These are phyloP conservation scores for Xylaria sp. DNA, from an alignment of 2,329 filamentous ascomycete species.

Conservation along the genomic window DNA sequence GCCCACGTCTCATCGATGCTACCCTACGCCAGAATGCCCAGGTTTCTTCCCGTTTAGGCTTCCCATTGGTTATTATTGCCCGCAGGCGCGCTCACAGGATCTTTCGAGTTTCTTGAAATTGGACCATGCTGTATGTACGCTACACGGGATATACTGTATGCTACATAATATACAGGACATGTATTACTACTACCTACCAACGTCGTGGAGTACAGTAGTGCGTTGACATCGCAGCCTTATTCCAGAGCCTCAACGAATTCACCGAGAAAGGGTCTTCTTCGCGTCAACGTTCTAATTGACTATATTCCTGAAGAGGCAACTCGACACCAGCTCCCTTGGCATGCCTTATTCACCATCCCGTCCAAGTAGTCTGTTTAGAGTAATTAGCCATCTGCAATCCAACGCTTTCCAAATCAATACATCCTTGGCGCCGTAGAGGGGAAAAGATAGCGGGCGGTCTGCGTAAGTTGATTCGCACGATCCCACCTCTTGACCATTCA, in stretches of 20 bases:
- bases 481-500: slow-evolving; percentile 22
- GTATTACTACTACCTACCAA: slow-evolving; percentile 10
- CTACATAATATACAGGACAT: not conserved
- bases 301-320: slow-evolving; percentile 33
- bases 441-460: slow-evolving; percentile 5
- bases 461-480: slow-evolving; percentile 23
- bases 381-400: slow-evolving; percentile 30
- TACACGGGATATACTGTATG: slow-evolving; percentile 5
- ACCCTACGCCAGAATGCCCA: slow-evolving; percentile 23
- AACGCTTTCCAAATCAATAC: slow-evolving; percentile 31
- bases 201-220: slow-evolving; percentile 19
- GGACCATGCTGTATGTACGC: slow-evolving; percentile 15
- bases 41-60: not conserved
- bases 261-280: slow-evolving; percentile 17
- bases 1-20: slow-evolving; percentile 23
- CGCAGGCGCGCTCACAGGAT: slow-evolving; percentile 13
- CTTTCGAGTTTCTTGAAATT: slow-evolving; percentile 14
- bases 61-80: slow-evolving; percentile 32
- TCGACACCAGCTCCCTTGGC: slow-evolving; percentile 23
- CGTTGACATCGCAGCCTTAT: slow-evolving; percentile 26
- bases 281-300: not conserved
- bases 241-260: slow-evolving; percentile 30
- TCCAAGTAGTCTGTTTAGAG: slow-evolving; percentile 21
- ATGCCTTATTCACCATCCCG: slow-evolving; percentile 29
- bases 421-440: slow-evolving; percentile 26